Percentiles rank a stretch among this genome's conserved stretches.
Evolutionary conservation across 441 rosid genomes (phyloP).

Genomic region (Melastoma candidum): DNA sequence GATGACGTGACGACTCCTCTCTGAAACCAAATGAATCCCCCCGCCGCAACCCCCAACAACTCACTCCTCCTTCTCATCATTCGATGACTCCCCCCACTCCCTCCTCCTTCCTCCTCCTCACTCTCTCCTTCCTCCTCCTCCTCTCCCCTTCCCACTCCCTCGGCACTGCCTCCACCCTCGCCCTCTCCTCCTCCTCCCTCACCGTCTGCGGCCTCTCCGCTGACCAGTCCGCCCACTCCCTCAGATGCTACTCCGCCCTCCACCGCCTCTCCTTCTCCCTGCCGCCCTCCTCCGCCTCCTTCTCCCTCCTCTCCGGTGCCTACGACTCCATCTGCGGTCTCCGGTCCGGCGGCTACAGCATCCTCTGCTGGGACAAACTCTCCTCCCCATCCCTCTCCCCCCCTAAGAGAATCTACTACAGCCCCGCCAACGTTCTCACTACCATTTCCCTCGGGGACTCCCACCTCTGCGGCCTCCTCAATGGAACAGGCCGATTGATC

Average conservation of each 20-base stretch:
- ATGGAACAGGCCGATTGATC: slow-evolving; percentile 3
- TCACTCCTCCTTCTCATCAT: background rate
- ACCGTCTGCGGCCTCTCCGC: slow-evolving; percentile 4
- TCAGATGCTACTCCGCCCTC: slow-evolving; percentile 3
- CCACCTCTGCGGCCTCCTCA: slow-evolving; percentile 14
- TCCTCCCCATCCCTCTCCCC: slow-evolving; percentile 1
- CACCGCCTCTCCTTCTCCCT: background rate
- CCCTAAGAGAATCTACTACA: slow-evolving; percentile 9
- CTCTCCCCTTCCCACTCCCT: background rate
- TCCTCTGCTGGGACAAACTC: slow-evolving; percentile 16
- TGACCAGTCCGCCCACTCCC: background rate
- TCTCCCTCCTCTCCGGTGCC: slow-evolving; percentile 17
- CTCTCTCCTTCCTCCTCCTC: background rate
- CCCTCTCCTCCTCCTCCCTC: slow-evolving; percentile 5
- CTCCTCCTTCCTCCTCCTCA: background rate
- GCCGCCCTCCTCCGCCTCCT: slow-evolving; percentile 9
- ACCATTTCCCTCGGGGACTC: slow-evolving; percentile 15
- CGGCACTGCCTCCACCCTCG: slow-evolving; percentile 7
- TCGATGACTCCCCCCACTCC: slow-evolving; percentile 2
- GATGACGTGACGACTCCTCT: too few relatives aligned
- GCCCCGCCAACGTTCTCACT: slow-evolving; percentile 1
- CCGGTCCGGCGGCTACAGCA: slow-evolving; percentile 7
- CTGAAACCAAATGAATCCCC: too few relatives aligned
- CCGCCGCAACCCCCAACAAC: background rate
- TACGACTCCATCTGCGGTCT: slow-evolving; percentile 15